Base-by-base conservation (phyloP, 1,284 basidiomycete genomes). In the Schizophyllum amplum region DNA sequence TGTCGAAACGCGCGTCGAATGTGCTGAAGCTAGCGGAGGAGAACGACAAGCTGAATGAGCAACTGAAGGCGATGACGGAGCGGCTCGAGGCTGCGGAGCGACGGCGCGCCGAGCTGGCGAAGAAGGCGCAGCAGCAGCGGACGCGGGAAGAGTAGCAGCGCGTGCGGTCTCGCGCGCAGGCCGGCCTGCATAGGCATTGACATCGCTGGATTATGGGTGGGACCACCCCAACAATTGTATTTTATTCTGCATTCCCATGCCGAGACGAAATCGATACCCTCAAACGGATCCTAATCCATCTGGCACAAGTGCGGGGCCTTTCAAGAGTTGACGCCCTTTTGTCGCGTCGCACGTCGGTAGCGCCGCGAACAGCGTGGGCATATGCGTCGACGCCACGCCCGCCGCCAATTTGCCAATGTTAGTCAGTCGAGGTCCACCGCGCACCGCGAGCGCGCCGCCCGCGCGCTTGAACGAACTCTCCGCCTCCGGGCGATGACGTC, bases 1-100 rank as follows among this genome's bases (percentile, higher is more conserved):
- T 90, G 54, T 75, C 87, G 67, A 90, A 89, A 70, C 81, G 87
- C 61, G 83, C 82, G 42, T 86, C 84, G 65, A 90, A 86, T 67
- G 85, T 90, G 58, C 67, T 87, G 66, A 87, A 84, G 66, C 74
- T 90, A 26, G 77, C 84, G 17, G 76, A 86, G 71, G 87, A 90
- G 74, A 86, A 90, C 69, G 85, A 87, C 67, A 86, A 84, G 68
- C 73, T 90, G 61, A 83, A 85, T 69, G 83, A 78, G 52, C 82
- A 89, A 69, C 75, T 90, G 65, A 81, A 77, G 65, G 86, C 83
- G 54, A 86, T 90, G 85, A 79, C 79, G 22, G 86, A 84, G 62
- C 75, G 87, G 62, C 72, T 90, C 60, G 85, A 88, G 69, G 83
- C 83, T 33, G 86, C 84, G 24, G 87, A 90, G 70, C 76, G 80